Evolutionary conservation across 805 yeast genomes (phyloP), one percentile per base, ranked within the genome.

Genomic region (Myxozyma vanderwaltii): DNA sequence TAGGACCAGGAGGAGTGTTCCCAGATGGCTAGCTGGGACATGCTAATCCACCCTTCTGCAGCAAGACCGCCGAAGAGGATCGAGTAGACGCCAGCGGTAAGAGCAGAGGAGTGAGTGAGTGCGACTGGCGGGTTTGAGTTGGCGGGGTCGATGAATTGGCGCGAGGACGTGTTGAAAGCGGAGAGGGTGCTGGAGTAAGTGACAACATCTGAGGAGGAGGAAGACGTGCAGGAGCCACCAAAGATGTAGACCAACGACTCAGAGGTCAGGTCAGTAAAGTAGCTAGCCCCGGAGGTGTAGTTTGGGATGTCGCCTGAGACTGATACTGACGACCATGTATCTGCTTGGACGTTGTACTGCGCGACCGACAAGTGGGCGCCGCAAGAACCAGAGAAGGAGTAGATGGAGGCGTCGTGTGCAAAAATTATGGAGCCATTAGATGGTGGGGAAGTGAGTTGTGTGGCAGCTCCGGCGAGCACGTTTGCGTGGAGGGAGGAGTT

Each of bases 1-100:
- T 83, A 87, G 2, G 88, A 79, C 95, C 95, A 89, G 7, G 88
- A 74, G 50, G 77, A 76, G 65, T 84, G 84, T 88, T 91, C 58
- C 63, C 63, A 87, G 1, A 86, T 71, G 0, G 94, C 92, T 19
- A 86, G 73, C 71, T 88, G 94, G 65, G 79, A 79, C 85, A 88
- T 81, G 62, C 82, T 81, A 36, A 87, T 81, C 90, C 91, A 87
- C 0, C 90, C 90, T 1, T 73, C 67, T 4, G 70, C 66, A 2
- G 88, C 80, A 54, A 76, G 76, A 2, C 96, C 95, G 0, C 94
- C 95, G 43, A 88, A 74, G 2, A 88, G 70, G 36, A 68, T 48
- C 2, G 67, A 45, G 19, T 51, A 38, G 19, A 40, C 27, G 13
- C 55, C 55, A 19, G 67, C 51, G 4, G 64, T 51, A 13, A 65